These are phyloP conservation scores for Macrolepiota fuliginosa DNA, from an alignment of 768 basidiomycete species.

Conservation along the genomic window DNA sequence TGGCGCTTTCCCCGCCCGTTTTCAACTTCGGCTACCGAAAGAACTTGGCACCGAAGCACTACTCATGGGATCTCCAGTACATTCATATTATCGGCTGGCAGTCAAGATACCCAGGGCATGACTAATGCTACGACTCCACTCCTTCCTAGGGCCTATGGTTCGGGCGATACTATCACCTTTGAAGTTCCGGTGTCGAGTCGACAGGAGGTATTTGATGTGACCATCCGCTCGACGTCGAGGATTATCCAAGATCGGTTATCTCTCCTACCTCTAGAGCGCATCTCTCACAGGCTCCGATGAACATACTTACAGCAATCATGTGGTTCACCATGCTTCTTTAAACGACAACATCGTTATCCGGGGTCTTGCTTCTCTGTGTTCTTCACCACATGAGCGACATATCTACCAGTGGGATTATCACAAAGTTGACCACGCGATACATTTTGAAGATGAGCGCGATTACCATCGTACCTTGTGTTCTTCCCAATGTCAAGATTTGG, in stretches of 20 bases:
- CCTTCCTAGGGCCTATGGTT: background rate
- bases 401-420: background rate
- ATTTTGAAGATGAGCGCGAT: background rate
- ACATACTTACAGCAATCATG: background rate
- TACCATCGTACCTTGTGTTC: background rate
- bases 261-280: background rate
- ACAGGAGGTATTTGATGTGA: background rate
- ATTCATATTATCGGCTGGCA: background rate
- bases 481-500: background rate
- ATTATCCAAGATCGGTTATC: background rate
- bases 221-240: background rate
- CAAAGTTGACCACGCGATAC: background rate
- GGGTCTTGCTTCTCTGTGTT: background rate
- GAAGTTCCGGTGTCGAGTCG: background rate
- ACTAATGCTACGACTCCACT: background rate
- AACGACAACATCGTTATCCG: background rate
- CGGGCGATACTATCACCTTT: too few species aligned
- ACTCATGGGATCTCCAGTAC: background rate
- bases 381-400: constrained; percentile 1
- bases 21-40: background rate
- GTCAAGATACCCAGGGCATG: background rate
- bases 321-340: background rate
- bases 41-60: too few species aligned
- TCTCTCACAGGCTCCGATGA: background rate
- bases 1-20: background rate